phyloP scores from a whole-genome alignment of 1,284 basidiomycete genomes.

The Cerrena zonata region DNA sequence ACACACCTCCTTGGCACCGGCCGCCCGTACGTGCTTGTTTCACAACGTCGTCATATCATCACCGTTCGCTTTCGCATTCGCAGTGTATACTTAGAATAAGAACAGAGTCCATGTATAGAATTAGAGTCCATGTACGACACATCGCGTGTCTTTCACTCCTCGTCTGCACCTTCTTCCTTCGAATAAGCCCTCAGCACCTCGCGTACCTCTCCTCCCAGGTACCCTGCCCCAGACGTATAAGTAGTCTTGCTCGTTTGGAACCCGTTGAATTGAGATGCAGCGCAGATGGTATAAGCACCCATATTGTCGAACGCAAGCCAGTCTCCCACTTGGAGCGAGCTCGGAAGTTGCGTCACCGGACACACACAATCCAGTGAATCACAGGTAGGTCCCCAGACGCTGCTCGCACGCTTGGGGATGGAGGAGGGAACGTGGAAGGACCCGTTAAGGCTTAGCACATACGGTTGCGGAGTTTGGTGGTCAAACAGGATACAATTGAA shows the following conservation, averaged over 20 bases:
- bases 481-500: conserved; percentile 90
- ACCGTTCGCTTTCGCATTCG: too few species aligned
- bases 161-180: conserved; percentile 15
- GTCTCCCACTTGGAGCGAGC: conserved; percentile 60
- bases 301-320: conserved; percentile 76
- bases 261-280: conserved; percentile 70
- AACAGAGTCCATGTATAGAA: neutral
- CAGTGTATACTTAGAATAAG: too few species aligned
- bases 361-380: conserved; percentile 74
- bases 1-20: too few species aligned
- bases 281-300: conserved; percentile 78
- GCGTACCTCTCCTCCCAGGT: conserved; percentile 33
- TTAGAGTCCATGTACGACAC: neutral
- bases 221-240: conserved; percentile 39
- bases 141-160: neutral
- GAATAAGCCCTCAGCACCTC: conserved; percentile 29
- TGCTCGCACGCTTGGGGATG: conserved; percentile 43
- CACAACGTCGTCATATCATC: too few species aligned
- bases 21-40: too few species aligned
- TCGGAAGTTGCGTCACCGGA: conserved; percentile 42
- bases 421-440: conserved; percentile 42
- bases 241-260: conserved; percentile 40
- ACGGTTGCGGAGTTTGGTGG: conserved; percentile 70
- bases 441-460: conserved; percentile 47
- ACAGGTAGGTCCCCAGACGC: conserved; percentile 70